phyloP scores from a whole-genome alignment of 805 yeast species.

The Clavispora asparagi region DNA sequence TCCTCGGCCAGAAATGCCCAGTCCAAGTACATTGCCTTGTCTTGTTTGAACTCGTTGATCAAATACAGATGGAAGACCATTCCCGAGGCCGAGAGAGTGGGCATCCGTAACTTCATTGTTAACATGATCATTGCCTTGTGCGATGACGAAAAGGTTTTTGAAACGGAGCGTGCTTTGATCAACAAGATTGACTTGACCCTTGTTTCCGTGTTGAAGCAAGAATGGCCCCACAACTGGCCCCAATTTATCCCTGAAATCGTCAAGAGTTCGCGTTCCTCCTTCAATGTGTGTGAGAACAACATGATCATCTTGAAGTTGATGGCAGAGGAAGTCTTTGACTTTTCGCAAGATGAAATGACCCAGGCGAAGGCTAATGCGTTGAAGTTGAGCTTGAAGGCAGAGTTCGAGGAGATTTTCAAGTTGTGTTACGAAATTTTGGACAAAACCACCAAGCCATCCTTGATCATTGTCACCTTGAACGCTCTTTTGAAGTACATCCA shows the following conservation, averaged over 20 bases:
- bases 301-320: conserved; percentile 86
- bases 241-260: conserved; percentile 92
- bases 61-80: conserved; percentile 90
- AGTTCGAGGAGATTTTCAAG: conserved; percentile 88
- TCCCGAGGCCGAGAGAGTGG: conserved; percentile 83
- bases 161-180: conserved; percentile 72
- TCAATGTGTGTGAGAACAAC: conserved; percentile 95
- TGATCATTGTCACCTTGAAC: conserved; percentile 78
- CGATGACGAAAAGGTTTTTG: conserved; percentile 71
- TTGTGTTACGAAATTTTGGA: conserved; percentile 91
- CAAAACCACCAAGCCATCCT: conserved; percentile 77
- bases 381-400: conserved; percentile 79
- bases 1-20: conserved; percentile 76
- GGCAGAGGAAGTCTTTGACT: conserved; percentile 95
- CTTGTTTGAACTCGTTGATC: conserved; percentile 84
- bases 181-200: conserved; percentile 90
- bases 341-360: conserved; percentile 92
- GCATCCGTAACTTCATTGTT: conserved; percentile 90
- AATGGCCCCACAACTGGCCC: conserved; percentile 99
- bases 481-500: conserved; percentile 80
- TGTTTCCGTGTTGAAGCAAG: conserved; percentile 93
- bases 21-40: conserved; percentile 86
- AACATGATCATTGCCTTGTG: conserved; percentile 90
- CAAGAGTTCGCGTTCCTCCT: conserved; percentile 72
- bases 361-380: conserved; percentile 86